Evolutionary conservation across 2,329 filamentous ascomycete species (phyloP), one percentile per base, ranked within the genome.

Genomic region (Rhytidhysteron rufulum): DNA sequence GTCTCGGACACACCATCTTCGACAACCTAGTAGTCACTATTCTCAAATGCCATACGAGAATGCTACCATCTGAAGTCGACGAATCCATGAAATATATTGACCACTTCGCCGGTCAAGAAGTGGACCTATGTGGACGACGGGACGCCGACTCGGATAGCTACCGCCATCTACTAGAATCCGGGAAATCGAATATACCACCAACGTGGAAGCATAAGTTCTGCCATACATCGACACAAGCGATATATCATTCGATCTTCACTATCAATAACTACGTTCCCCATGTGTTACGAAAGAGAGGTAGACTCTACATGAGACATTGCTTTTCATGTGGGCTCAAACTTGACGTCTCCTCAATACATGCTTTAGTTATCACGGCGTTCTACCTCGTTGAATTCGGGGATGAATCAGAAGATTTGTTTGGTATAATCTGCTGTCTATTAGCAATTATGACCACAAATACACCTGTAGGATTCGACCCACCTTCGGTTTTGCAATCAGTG

Each of bases 181-280:
- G 64, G 1, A 39, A 38, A 11, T 15, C 47, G 3, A 42, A 34
- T 2, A 59, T 67, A 16, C 68, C 68, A 1, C 38, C 43, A 2
- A 11, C 34, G 0, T 72, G 68, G 68, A 72, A 72, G 44, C 68
- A 71, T 44, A 65, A 62, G 34, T 71, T 72, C 41, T 72, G 69
- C 39, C 66, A 72, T 39, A 69, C 66, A 5, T 67, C 67, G 1
- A 50, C 56, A 5, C 66, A 69, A 49, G 53, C 65, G 0, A 54
- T 71, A 5, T 66, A 58, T 18, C 62, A 71, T 43, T 58, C 42
- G 24, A 63, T 70, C 24, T 35, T 41, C 7, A 18, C n/a, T 4
- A 45, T 66, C 21, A 11, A 9, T n/a, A 1, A 29, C 10, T 4
- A 32, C 4, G 15, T 29, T 7, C 25, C 31, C n/a, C n/a, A n/a